Conservation (phyloP, 179 eudicot species). For the Silene noctiflora region DNA sequence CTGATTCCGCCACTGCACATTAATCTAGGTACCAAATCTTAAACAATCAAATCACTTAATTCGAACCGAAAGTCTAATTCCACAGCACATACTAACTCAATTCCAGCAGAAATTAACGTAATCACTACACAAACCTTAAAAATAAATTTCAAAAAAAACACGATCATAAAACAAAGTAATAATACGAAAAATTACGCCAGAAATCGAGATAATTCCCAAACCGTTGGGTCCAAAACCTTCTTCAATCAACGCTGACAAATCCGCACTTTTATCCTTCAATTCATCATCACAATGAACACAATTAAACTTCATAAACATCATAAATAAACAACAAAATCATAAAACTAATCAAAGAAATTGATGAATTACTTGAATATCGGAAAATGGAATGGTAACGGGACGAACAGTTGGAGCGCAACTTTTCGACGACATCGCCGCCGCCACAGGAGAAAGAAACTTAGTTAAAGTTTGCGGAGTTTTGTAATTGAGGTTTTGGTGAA, state of each 20-base stretch:
- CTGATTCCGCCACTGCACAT: too few relatives aligned
- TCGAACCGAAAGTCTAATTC: not conserved
- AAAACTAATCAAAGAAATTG: not conserved
- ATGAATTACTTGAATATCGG: constrained; percentile 30
- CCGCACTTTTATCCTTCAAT: constrained; percentile 49
- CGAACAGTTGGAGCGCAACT: constrained; percentile 22
- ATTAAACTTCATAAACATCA: not conserved
- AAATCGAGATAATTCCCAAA: constrained; percentile 72
- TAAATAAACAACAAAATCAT: not conserved
- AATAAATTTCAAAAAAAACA: not conserved
- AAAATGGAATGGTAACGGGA: constrained; percentile 39
- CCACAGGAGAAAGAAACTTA: too few relatives aligned
- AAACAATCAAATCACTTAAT: not conserved
- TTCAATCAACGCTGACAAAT: constrained; percentile 67
- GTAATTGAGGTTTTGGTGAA: not conserved
- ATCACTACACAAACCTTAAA: not conserved
- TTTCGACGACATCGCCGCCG: constrained; percentile 19
- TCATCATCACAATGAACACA: not conserved
- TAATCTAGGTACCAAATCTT: not conserved
- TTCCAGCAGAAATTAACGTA: not conserved
- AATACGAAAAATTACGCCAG: constrained; percentile 44
- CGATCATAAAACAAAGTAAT: not conserved
- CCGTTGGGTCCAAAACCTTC: constrained; percentile 85
- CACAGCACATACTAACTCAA: not conserved
- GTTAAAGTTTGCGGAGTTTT: not conserved